phyloP scores from a whole-genome alignment of 2,329 filamentous ascomycete genomes.

The Metarhizium brunneum region DNA sequence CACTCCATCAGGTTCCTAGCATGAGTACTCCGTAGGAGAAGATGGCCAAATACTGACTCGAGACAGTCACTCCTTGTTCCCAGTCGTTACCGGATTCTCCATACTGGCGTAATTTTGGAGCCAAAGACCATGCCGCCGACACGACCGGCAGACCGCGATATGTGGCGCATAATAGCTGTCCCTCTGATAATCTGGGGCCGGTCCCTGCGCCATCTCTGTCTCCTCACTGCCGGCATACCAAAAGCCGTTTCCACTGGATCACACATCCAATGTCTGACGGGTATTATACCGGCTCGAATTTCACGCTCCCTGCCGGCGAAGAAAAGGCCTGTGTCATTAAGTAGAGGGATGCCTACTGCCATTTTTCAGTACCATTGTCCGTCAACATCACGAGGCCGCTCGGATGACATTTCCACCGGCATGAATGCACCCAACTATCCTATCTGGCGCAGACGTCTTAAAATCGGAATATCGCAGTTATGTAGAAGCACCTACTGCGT shows the following conservation, averaged over 20 bases:
- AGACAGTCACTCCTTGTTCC: background rate
- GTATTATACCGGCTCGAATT: background rate
- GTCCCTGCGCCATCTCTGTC: conserved; percentile 1
- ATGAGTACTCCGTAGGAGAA: background rate
- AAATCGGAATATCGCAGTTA: too few species aligned
- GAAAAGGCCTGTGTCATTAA: background rate
- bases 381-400: too few species aligned
- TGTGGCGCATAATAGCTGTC: conserved; percentile 9
- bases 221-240: conserved; percentile 1
- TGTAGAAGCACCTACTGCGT: too few species aligned
- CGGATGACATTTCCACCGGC: background rate
- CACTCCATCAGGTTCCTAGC: too few species aligned
- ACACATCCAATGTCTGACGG: background rate
- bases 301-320: background rate
- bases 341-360: background rate
- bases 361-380: too few species aligned
- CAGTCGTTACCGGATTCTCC: background rate
- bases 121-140: background rate
- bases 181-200: conserved; percentile 9
- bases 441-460: too few species aligned
- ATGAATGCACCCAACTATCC: too few species aligned
- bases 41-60: background rate
- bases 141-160: conserved; percentile 2
- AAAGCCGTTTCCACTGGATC: conserved; percentile 5
- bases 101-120: background rate